Evolutionary conservation across 345 rosid species (phyloP).

Genomic region (Acer negundo): DNA sequence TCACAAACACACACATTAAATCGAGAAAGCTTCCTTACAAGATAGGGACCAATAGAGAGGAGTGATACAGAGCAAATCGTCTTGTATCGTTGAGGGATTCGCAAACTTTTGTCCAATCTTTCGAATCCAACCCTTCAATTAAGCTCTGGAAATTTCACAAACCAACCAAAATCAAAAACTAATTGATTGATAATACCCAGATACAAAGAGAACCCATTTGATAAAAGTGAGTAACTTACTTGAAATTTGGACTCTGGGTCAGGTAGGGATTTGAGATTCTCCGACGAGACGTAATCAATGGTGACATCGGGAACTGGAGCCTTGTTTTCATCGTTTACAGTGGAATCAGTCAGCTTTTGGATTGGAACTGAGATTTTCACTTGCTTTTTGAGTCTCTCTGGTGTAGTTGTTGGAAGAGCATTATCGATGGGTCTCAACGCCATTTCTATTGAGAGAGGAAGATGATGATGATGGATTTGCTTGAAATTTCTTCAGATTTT

Average conservation of each 20-base stretch:
- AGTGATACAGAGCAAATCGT: slow-evolving; percentile 67
- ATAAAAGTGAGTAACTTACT: slow-evolving; percentile 33
- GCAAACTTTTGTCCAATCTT: slow-evolving; percentile 73
- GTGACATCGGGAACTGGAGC: slow-evolving; percentile 47
- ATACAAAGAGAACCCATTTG: background rate
- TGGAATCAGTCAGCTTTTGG: slow-evolving; percentile 36
- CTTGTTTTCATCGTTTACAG: slow-evolving; percentile 63
- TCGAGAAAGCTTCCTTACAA: slow-evolving; percentile 37
- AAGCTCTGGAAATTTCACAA: slow-evolving; percentile 39
- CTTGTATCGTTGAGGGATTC: slow-evolving; percentile 64
- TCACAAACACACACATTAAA: background rate
- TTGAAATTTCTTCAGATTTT: slow-evolving; percentile 12
- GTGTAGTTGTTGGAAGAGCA: slow-evolving; percentile 55
- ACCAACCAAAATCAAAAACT: background rate
- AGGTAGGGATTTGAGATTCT: slow-evolving; percentile 48
- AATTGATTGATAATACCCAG: background rate
- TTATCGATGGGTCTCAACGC: slow-evolving; percentile 86
- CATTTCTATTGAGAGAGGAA: slow-evolving; percentile 38
- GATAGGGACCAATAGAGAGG: slow-evolving; percentile 57
- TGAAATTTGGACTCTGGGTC: slow-evolving; percentile 56
- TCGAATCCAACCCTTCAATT: slow-evolving; percentile 68
- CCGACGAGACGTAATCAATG: slow-evolving; percentile 69
- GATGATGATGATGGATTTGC: background rate
- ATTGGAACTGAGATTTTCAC: slow-evolving; percentile 37
- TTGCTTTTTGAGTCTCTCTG: slow-evolving; percentile 73